Conservation (phyloP, 164 flowering plant species). For the Nymphaea colorata region DNA sequence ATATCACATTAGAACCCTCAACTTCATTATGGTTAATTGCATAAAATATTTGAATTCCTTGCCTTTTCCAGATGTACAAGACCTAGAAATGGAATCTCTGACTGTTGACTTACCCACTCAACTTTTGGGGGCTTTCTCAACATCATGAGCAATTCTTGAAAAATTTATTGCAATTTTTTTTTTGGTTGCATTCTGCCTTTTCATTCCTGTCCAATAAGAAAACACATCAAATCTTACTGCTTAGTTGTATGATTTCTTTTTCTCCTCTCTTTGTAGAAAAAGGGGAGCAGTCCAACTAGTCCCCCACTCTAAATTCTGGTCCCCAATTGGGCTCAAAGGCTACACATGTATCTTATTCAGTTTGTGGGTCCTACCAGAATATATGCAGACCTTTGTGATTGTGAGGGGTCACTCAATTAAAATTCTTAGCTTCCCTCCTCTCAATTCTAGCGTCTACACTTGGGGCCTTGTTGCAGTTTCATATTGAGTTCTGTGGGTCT, state of each 20-base stretch:
- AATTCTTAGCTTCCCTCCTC: too few relatives aligned
- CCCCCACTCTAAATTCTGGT: background rate
- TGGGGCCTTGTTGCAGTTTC: too few relatives aligned
- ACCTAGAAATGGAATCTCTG: conserved; percentile 1
- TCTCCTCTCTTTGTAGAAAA: background rate
- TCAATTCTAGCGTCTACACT: background rate
- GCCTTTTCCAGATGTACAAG: background rate
- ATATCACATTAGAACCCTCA: background rate
- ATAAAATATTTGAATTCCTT: background rate
- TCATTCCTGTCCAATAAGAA: background rate
- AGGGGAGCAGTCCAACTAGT: background rate
- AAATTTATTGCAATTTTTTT: background rate
- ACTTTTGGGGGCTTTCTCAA: background rate
- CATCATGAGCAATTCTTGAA: background rate
- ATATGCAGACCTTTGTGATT: background rate
- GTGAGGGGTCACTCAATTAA: background rate
- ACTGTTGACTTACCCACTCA: conserved; percentile 2
- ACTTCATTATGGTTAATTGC: background rate
- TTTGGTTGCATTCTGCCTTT: background rate
- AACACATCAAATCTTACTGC: background rate
- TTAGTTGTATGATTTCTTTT: too few relatives aligned
- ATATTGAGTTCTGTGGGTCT: too few relatives aligned
- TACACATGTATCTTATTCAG: background rate
- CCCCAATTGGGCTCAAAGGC: background rate
- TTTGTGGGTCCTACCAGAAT: background rate